A percentile compares a stretch with the other conserved stretches of the same genome.
phyloP scores from a whole-genome alignment of 805 yeast species.

The Yamadazyma akitaensis region DNA sequence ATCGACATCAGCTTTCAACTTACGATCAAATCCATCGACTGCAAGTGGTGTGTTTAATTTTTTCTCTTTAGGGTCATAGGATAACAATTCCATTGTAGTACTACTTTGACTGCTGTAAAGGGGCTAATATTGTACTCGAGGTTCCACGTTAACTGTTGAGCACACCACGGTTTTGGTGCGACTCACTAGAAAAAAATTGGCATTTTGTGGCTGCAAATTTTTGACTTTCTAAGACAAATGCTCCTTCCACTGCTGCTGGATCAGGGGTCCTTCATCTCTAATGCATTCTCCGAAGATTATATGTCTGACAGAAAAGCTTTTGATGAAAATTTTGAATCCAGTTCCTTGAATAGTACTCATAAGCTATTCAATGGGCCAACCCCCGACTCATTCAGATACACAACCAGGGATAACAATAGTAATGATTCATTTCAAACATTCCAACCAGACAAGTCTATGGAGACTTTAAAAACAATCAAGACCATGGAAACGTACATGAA shows the following conservation, averaged over 20 bases:
- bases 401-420: no score
- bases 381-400: no score
- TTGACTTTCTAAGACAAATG: neutral
- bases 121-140: no score
- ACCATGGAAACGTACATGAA: neutral
- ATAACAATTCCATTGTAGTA: conserved; percentile 2
- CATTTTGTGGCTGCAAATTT: conserved; percentile 5
- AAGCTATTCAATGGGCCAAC: neutral
- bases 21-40: conserved; percentile 20
- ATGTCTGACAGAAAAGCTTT: neutral
- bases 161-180: no score
- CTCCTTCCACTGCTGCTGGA: conserved; percentile 7
- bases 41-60: conserved; percentile 19
- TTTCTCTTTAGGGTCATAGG: conserved; percentile 29
- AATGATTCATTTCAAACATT: neutral
- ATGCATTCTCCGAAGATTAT: neutral
- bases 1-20: conserved; percentile 39
- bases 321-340: neutral
- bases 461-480: neutral
- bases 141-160: no score
- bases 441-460: neutral
- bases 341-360: neutral
- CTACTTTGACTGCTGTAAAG: no score
- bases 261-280: conserved; percentile 3
- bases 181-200: no score